Evolutionary conservation across 1,284 basidiomycete genomes (phyloP), one percentile per base, ranked within the genome.

Genomic region (Hortiboletus rubellus): DNA sequence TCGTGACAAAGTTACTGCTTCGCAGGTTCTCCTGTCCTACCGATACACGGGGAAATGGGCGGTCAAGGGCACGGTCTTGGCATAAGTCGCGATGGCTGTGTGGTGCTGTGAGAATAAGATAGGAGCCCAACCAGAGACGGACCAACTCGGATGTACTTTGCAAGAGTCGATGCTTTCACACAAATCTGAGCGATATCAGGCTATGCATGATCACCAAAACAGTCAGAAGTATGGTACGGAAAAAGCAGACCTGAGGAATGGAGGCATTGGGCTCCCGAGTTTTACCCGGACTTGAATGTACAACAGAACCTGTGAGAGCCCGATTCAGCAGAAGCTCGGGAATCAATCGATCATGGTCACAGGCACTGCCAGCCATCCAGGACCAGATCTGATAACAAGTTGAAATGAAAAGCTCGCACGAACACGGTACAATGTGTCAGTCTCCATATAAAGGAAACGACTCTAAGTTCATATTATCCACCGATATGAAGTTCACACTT

Each of bases 401-500:
- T 34, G 33, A 34, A 34, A 34, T 34, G 12, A 14, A 34, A 34
- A 34, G 2, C 33, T 34, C 3, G n/a, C 9, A 36, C 33, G 14
- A 5, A 27, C 27, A 5, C 27, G 27, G 27, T 18, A 10, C 15
- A 17, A 31, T 7, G 14, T 9, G 22, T 22, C 14, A 36, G 46
- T 15, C 22, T 17, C 14, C 33, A 9, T 49, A 50, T 53, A 50
- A 41, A 53, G 27, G 1, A 22, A 6, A 30, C 3, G 22, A 27
- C 9, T 47, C 18, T 22, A 38, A n/a, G 17, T 17, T 17, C 22
- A 48, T 11, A 41, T 40, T 17, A 18, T 11, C 24, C 33, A 37
- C 27, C 40, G 10, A 43, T n/a, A 54, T 54, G 52, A 54, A 52
- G 52, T 36, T 52, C 22, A 37, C 33, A 17, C 11, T 54, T 17